A percentile compares a stretch with the other conserved stretches of the same genome.
These are phyloP conservation scores for Opeltia flavorubescens DNA, from an alignment of 495 filamentous ascomycete genomes.

Conservation along the genomic window DNA sequence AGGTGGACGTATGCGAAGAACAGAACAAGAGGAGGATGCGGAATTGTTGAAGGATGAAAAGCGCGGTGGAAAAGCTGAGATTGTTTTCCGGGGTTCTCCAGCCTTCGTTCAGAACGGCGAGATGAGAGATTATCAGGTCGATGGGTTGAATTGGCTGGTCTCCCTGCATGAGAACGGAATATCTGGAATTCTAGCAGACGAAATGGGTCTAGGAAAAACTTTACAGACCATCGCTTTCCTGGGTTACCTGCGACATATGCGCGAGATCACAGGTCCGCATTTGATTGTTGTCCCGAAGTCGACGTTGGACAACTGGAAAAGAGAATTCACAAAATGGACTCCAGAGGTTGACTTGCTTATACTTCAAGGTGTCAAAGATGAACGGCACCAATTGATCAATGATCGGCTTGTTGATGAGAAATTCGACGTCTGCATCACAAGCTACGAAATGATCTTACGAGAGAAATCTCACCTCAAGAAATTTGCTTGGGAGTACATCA, in stretches of 20 bases:
- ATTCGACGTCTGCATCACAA: slow-evolving; percentile 90
- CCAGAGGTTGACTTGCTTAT: slow-evolving; percentile 92
- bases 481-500: slow-evolving; percentile 99
- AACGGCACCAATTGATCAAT: slow-evolving; percentile 75
- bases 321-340: slow-evolving; percentile 88
- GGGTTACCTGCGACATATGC: slow-evolving; percentile 83
- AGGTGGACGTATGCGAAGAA: slow-evolving; percentile 65
- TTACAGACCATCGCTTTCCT: slow-evolving; percentile 84
- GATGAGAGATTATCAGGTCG: slow-evolving; percentile 94
- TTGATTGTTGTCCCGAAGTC: slow-evolving; percentile 91
- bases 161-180: slow-evolving; percentile 98
- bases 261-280: slow-evolving; percentile 83
- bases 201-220: slow-evolving; percentile 95
- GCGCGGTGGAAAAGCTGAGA: slow-evolving; percentile 69
- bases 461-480: slow-evolving; percentile 95
- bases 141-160: slow-evolving; percentile 95
- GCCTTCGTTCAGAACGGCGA: slow-evolving; percentile 67
- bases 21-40: slow-evolving; percentile 95
- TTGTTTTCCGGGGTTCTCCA: slow-evolving; percentile 85
- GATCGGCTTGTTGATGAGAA: slow-evolving; percentile 83
- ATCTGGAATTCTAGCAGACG: slow-evolving; percentile 91
- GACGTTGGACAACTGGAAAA: slow-evolving; percentile 95
- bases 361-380: slow-evolving; percentile 89
- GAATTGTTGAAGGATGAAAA: slow-evolving; percentile 88
- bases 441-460: slow-evolving; percentile 90